Base-by-base conservation (phyloP, 345 rosid genomes). In the Rhizophora mangle region DNA sequence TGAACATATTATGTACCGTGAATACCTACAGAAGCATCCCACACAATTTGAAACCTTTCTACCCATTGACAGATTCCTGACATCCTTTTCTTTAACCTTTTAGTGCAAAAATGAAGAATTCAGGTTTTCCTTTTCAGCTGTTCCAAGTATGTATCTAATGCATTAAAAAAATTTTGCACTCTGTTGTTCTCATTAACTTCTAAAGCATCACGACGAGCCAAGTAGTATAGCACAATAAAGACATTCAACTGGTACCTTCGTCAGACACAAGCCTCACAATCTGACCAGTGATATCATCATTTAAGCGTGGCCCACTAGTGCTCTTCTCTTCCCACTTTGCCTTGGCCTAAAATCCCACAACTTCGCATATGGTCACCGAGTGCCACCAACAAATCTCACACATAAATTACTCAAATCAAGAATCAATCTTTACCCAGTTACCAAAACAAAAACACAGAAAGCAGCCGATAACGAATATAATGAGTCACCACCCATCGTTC, bases 241-340 rank as follows among this genome's bases (percentile, higher is more conserved):
- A 30, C 8, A 61, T 61, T 30, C 34, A 61, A 61, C 24, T 3
- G 10, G 1, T 80, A 89, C 94, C 91, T 46, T 83, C 84, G 6
- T 79, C 91, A 6, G 34, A 62, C 56, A 86, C 91, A 27, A 89
- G 78, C 79, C 94, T 78, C 31, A 89, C 80, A 73, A 57, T 22
- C 19, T 13, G 69, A 43, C 81, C 85, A 29, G 47, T 70, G 47
- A 89, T 86, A 59, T 86, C 62, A 30, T 76, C 81, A 70, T 89
- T 89, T 53, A 89, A 72, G 6, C 79, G 74, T 0, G 71, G 76
- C 49, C 78, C 83, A 54, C 10, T 37, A 3, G 39, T 22, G 21
- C 58, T 72, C 76, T 70, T 53, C 54, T 81, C 83, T 32, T 80
- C 85, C 74, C 80, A 68, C 63, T 72, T 84, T 63, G 43, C 68